These are phyloP conservation scores for Cyclostephanos invisitatus DNA, from an alignment of 108 stramenopile species.

Conservation along the genomic window DNA sequence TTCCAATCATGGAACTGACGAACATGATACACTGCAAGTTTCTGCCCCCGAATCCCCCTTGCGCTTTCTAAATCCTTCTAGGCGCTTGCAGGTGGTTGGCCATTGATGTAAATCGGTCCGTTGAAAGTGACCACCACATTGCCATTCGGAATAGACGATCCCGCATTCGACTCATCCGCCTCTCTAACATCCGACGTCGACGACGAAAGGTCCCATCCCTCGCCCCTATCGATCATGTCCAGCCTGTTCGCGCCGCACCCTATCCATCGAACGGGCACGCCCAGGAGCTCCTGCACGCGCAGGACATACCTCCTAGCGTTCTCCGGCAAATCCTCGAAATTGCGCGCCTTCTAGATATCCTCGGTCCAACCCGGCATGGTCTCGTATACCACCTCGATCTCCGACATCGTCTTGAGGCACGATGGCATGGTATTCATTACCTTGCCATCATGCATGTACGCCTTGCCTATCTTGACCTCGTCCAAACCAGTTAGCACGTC, in stretches of 20 bases:
- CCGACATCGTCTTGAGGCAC: slow-evolving; percentile 73
- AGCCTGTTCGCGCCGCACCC: slow-evolving; percentile 96
- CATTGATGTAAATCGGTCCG: neutral
- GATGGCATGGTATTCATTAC: slow-evolving; percentile 91
- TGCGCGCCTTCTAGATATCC: slow-evolving; percentile 82
- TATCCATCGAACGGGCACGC: slow-evolving; percentile 96
- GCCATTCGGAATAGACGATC: neutral
- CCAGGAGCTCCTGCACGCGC: slow-evolving; percentile 91
- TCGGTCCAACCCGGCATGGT: slow-evolving; percentile 95
- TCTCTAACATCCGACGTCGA: neutral
- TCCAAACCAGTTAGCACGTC: slow-evolving; percentile 95
- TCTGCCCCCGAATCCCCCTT: too few relatives aligned
- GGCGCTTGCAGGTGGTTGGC: too few relatives aligned
- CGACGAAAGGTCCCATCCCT: slow-evolving; percentile 64
- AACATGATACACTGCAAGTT: too few relatives aligned
- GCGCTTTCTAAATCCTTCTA: too few relatives aligned
- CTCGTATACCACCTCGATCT: slow-evolving; percentile 95
- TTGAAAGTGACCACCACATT: neutral
- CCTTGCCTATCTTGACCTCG: slow-evolving; percentile 81
- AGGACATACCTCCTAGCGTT: slow-evolving; percentile 93
- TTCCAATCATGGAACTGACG: too few relatives aligned
- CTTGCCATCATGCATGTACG: slow-evolving; percentile 90
- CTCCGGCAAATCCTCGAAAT: slow-evolving; percentile 93
- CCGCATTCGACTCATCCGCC: neutral
- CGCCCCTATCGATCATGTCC: slow-evolving; percentile 90